Percentiles rank a stretch among this genome's conserved stretches.
phyloP scores from a whole-genome alignment of 257 asterid genomes.

The Catharanthus roseus region DNA sequence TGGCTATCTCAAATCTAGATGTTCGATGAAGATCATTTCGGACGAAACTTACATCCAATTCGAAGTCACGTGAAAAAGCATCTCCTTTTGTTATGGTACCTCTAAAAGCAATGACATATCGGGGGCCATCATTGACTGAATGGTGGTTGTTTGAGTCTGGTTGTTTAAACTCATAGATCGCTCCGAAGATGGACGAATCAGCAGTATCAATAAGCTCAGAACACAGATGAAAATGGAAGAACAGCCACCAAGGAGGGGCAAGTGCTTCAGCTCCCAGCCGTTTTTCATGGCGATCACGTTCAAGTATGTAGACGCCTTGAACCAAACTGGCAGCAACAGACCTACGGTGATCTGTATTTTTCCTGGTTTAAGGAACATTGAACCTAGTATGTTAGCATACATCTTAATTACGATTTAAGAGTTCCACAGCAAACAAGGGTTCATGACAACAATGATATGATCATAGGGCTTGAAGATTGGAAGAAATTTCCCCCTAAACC shows the following conservation, averaged over 20 bases:
- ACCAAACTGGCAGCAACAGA: slow-evolving; percentile 88
- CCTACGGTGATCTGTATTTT: slow-evolving; percentile 47
- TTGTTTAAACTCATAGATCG: slow-evolving; percentile 48
- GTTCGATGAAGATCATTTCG: slow-evolving; percentile 71
- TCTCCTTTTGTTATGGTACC: slow-evolving; percentile 85
- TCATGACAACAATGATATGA: neutral
- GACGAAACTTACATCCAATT: slow-evolving; percentile 57
- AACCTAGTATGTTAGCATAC: slow-evolving; percentile 1
- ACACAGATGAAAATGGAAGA: slow-evolving; percentile 55
- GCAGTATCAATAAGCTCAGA: slow-evolving; percentile 56
- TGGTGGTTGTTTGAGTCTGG: slow-evolving; percentile 17
- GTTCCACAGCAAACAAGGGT: neutral
- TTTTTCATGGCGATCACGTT: slow-evolving; percentile 77
- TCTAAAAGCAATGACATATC: slow-evolving; percentile 61
- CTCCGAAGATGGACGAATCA: slow-evolving; percentile 76
- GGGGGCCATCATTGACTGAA: slow-evolving; percentile 33
- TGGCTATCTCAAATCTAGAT: slow-evolving; percentile 64
- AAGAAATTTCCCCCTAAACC: neutral
- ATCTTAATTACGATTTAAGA: neutral
- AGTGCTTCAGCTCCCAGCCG: slow-evolving; percentile 60
- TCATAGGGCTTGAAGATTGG: neutral
- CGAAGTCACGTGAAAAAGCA: slow-evolving; percentile 60
- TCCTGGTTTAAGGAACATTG: slow-evolving; percentile 39
- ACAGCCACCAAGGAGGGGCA: slow-evolving; percentile 87
- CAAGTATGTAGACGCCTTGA: slow-evolving; percentile 72